Percentiles rank a stretch among this genome's conserved stretches.
phyloP scores from a whole-genome alignment of 2,329 filamentous ascomycete genomes.

The Alternaria hordeiaustralica region DNA sequence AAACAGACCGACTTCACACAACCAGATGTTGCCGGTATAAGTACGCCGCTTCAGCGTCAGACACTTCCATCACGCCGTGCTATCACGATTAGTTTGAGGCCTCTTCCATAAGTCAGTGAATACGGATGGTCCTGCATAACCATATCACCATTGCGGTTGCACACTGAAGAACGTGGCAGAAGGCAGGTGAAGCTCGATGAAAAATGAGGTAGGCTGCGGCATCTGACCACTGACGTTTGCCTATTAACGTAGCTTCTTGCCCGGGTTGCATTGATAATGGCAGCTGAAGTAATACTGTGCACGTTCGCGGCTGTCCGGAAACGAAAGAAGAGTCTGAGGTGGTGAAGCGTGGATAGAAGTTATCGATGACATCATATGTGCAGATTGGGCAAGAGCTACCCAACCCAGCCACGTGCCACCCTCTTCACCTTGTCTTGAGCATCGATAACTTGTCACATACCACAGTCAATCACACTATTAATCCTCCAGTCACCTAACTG shows the following conservation, averaged over 20 bases:
- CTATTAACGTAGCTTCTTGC: too few relatives aligned
- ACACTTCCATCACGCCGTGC: neutral
- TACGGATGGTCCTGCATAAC: accelerated
- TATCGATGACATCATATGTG: too few relatives aligned
- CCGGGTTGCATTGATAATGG: too few relatives aligned
- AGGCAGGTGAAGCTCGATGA: neutral
- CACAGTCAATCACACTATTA: neutral
- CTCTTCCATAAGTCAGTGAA: accelerated
- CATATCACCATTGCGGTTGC: neutral
- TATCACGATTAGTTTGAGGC: neutral
- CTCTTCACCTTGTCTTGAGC: neutral
- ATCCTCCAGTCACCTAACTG: neutral
- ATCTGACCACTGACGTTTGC: neutral
- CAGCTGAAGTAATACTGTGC: too few relatives aligned
- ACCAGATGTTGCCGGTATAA: neutral
- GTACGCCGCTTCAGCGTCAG: neutral
- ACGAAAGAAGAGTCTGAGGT: too few relatives aligned
- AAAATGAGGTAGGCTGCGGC: neutral
- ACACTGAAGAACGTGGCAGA: accelerated
- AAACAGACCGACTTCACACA: neutral
- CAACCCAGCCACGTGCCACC: neutral
- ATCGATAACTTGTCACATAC: neutral
- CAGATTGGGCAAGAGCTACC: neutral
- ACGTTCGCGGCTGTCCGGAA: too few relatives aligned
- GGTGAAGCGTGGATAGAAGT: too few relatives aligned